These are phyloP conservation scores for Entelexis sorbosivorans DNA, from an alignment of 1,139 yeast genomes.

Conservation along the genomic window DNA sequence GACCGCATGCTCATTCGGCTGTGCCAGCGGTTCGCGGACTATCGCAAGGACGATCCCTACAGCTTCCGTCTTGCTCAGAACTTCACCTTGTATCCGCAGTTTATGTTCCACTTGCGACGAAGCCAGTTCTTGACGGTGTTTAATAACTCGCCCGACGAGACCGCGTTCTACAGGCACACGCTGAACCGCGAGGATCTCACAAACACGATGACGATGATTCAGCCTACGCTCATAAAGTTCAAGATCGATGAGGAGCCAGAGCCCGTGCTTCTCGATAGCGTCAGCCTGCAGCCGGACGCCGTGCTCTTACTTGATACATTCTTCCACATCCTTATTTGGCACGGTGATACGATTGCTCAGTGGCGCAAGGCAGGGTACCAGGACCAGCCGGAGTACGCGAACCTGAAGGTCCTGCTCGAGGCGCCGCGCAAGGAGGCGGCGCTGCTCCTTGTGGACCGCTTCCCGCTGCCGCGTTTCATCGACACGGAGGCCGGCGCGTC, in stretches of 20 bases:
- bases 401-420: conserved; percentile 73
- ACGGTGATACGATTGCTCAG: conserved; percentile 86
- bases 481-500: conserved; percentile 97
- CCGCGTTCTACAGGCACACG: conserved; percentile 92
- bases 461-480: conserved; percentile 92
- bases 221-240: conserved; percentile 85
- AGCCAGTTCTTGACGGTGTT: conserved; percentile 93
- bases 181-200: conserved; percentile 83
- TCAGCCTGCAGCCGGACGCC: conserved; percentile 80
- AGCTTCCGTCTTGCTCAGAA: conserved; percentile 70
- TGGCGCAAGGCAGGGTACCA: conserved; percentile 97
- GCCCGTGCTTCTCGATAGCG: conserved; percentile 90
- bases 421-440: conserved; percentile 92
- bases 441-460: conserved; percentile 77
- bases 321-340: conserved; percentile 91
- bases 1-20: conserved; percentile 75
- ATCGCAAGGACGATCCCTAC: conserved; percentile 59
- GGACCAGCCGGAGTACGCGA: conserved; percentile 78
- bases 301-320: conserved; percentile 85
- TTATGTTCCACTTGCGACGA: conserved; percentile 89
- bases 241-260: conserved; percentile 77
- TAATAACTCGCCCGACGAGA: conserved; percentile 97
- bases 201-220: conserved; percentile 92
- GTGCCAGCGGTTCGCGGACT: conserved; percentile 82
- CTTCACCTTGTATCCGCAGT: conserved; percentile 87